Conservation (phyloP, 2,329 filamentous ascomycete species). For the Alternaria tenuissima region DNA sequence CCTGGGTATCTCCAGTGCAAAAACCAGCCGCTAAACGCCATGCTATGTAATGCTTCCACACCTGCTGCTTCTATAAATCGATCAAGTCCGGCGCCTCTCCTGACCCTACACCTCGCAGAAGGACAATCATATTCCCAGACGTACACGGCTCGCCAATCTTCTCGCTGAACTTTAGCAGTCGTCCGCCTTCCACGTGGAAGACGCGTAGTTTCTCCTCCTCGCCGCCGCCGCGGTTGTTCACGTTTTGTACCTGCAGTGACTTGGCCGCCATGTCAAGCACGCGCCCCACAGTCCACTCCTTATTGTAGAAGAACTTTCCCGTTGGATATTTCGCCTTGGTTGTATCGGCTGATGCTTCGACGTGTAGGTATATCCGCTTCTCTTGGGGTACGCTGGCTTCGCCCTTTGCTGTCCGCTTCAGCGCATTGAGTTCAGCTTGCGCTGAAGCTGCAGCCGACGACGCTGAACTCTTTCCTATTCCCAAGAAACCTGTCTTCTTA, state of each 20-base stretch:
- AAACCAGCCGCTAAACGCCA: conserved; percentile 1
- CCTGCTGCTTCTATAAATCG: conserved; percentile 50
- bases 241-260: conserved; percentile 79
- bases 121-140: conserved; percentile 88
- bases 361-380: conserved; percentile 88
- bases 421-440: conserved; percentile 73
- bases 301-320: conserved; percentile 60
- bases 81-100: conserved; percentile 73
- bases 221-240: conserved; percentile 79
- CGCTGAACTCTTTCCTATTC: conserved; percentile 30
- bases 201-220: conserved; percentile 84
- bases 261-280: conserved; percentile 81
- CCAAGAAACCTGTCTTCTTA: conserved; percentile 38
- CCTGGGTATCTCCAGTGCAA: conserved; percentile 25
- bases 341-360: conserved; percentile 89
- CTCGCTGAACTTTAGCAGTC: conserved; percentile 86
- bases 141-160: conserved; percentile 77
- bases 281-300: conserved; percentile 88
- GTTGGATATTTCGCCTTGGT: conserved; percentile 82
- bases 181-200: conserved; percentile 91
- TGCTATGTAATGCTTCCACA: background rate
- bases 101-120: conserved; percentile 87
- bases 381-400: conserved; percentile 81
- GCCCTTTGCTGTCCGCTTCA: conserved; percentile 91
- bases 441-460: conserved; percentile 64